Evolutionary conservation across 805 yeast genomes (phyloP).

Genomic region (Groenewaldozyma salmanticensis): DNA sequence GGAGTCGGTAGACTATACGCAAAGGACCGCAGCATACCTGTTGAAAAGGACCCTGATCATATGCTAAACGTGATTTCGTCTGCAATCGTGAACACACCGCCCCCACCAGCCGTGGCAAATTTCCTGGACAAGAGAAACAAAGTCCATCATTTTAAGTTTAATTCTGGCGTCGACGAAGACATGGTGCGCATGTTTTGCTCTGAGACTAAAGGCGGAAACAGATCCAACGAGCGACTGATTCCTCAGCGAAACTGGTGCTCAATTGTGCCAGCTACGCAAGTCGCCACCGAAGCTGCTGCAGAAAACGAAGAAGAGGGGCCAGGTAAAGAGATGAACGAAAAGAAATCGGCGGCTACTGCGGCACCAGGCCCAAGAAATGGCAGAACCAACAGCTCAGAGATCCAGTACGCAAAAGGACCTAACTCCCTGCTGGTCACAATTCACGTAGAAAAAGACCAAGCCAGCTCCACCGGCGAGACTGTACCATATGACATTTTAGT

Average conservation of each 20-base stretch:
- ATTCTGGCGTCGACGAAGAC: slow-evolving; percentile 61
- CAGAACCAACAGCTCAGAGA: slow-evolving; percentile 7
- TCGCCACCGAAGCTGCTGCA: neutral
- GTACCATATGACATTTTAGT: slow-evolving; percentile 59
- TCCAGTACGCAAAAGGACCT: slow-evolving; percentile 11
- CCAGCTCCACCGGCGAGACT: slow-evolving; percentile 41
- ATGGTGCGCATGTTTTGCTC: slow-evolving; percentile 58
- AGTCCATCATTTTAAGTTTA: slow-evolving; percentile 49
- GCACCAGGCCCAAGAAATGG: slow-evolving; percentile 11
- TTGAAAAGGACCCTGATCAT: slow-evolving; percentile 52
- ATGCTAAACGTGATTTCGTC: slow-evolving; percentile 80
- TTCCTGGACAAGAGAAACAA: slow-evolving; percentile 59
- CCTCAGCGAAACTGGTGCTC: slow-evolving; percentile 51
- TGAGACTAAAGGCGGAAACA: slow-evolving; percentile 44
- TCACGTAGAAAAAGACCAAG: slow-evolving; percentile 59
- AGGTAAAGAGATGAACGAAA: slow-evolving; percentile 3
- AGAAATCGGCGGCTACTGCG: slow-evolving; percentile 4
- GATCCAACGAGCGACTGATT: slow-evolving; percentile 43
- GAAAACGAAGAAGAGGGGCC: slow-evolving; percentile 2
- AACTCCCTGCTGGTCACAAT: slow-evolving; percentile 54
- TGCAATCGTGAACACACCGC: slow-evolving; percentile 88
- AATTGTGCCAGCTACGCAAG: slow-evolving; percentile 20
- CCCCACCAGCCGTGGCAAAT: slow-evolving; percentile 77
- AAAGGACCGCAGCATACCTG: slow-evolving; percentile 37
- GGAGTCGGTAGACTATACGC: slow-evolving; percentile 71